Percentiles rank a stretch among this genome's conserved stretches.
These are phyloP conservation scores for Globisporangium canariense DNA, from an alignment of 352 stramenopile genomes.

Conservation along the genomic window DNA sequence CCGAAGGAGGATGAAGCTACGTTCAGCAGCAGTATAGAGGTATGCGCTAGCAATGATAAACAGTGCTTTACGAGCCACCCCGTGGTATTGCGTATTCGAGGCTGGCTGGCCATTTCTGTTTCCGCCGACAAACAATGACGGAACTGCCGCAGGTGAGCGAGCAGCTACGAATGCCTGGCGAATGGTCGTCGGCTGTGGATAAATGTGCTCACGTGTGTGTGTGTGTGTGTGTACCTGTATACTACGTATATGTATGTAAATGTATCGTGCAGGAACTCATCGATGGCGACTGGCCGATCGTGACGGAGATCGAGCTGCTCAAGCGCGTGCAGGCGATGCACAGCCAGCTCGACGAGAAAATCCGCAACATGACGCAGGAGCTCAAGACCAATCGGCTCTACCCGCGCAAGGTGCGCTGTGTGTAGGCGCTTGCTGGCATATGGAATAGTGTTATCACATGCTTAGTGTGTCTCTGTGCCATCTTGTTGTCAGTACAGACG, in stretches of 20 bases:
- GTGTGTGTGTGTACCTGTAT: too few species aligned
- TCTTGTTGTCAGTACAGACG: slow-evolving; percentile 23
- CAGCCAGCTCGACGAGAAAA: slow-evolving; percentile 37
- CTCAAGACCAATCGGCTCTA: slow-evolving; percentile 63
- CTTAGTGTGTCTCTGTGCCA: background rate
- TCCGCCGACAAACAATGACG: background rate
- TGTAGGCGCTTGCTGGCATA: background rate
- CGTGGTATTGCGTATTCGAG: background rate
- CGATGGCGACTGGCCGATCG: slow-evolving; percentile 50
- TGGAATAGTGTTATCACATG: too few species aligned
- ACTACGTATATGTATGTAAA: too few species aligned
- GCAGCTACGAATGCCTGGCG: background rate
- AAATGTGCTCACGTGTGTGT: background rate
- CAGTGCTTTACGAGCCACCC: too few species aligned
- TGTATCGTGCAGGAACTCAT: slow-evolving; percentile 38
- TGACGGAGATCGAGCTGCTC: slow-evolving; percentile 53
- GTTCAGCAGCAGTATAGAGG: too few species aligned
- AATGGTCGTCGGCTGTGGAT: background rate
- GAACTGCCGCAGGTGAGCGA: slow-evolving; percentile 10
- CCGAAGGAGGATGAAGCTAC: background rate
- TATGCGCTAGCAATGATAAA: too few species aligned
- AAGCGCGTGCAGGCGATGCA: slow-evolving; percentile 41
- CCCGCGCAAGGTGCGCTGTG: slow-evolving; percentile 29
- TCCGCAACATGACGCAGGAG: slow-evolving; percentile 48
- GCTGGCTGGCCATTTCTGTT: background rate